Conservation (phyloP, 179 eudicot genomes). For the Actinidia arguta region DNA sequence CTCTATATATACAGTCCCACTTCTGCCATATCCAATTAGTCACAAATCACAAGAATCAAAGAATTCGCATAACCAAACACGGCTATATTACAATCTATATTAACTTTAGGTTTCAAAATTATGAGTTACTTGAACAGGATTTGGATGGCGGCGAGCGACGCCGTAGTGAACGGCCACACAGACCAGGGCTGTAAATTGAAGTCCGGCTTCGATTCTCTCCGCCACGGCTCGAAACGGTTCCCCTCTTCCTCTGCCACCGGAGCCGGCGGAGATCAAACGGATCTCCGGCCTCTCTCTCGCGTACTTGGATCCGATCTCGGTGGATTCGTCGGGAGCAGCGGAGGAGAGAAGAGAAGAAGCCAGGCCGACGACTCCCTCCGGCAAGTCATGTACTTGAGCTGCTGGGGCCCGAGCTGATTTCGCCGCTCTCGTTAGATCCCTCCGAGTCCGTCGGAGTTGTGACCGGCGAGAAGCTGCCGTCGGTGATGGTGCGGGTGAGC, state of each 20-base stretch:
- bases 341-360: constrained; percentile 28
- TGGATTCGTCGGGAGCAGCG: constrained; percentile 16
- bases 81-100: background rate
- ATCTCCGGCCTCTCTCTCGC: constrained; percentile 38
- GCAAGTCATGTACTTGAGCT: constrained; percentile 64
- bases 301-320: constrained; percentile 27
- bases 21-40: background rate
- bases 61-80: background rate
- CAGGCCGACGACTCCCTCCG: constrained; percentile 58
- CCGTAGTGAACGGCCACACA: constrained; percentile 52
- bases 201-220: constrained; percentile 42
- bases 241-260: constrained; percentile 19
- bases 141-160: constrained; percentile 60
- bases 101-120: background rate
- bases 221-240: constrained; percentile 31
- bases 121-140: constrained; percentile 43
- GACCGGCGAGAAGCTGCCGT: background rate
- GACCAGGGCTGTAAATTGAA: constrained; percentile 46
- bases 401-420: constrained; percentile 61
- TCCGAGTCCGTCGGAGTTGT: no score
- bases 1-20: constrained; percentile 4
- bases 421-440: background rate
- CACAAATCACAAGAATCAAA: background rate
- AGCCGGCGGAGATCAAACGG: constrained; percentile 23
- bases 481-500: no score